Base-by-base conservation (phyloP, 1,139 yeast genomes). In the Entelexis paramagnoliae region DNA sequence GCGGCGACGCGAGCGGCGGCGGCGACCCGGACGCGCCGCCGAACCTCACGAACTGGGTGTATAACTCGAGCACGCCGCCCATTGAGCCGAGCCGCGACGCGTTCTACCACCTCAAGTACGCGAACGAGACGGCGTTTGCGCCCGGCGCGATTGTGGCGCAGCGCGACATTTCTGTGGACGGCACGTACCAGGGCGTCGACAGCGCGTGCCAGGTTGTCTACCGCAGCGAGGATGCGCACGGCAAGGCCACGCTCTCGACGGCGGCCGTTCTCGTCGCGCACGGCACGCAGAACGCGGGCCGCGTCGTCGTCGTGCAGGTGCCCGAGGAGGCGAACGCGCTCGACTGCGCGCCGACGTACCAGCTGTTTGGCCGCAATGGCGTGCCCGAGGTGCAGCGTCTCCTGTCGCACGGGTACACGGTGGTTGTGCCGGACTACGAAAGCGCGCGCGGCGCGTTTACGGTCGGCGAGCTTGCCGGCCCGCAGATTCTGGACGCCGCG, bases 341-440 rank as follows among this genome's bases (percentile, higher is more conserved):
- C 24, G 57, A 60, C 45, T 66, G 68, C 50, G 57, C 66, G 4
- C 68, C 68, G 1, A 60, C 65, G 10, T 64, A 64, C 48, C 53
- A 59, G 34, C 47, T 65, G 33, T 59, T 60, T 42, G 42, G 49
- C 28, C 52, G 55, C 11, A 46, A 48, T 10, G 50, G 48, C 14
- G 48, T 56, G 29, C 55, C 58, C 16, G 55, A 49, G 19, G 33
- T 56, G 32, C 56, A 56, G 41, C 7, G 34, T 11, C 48, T 56
- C 33, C 54, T 62, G n/a, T 28, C 44, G 29, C 42, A 46, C 30
- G 64, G 64, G 9, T 58, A 55, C 54, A 51, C 50, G 19, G 63
- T 64, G n/a, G 58, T 58, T 19, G 52, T 57, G 3, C 64, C 66
- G n/a, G 67, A 64, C 53, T 62, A 64, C 52, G 65, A 64, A 49